Evolutionary conservation across 306 rosid species (phyloP).

Genomic region (Lathyrus sativus): DNA sequence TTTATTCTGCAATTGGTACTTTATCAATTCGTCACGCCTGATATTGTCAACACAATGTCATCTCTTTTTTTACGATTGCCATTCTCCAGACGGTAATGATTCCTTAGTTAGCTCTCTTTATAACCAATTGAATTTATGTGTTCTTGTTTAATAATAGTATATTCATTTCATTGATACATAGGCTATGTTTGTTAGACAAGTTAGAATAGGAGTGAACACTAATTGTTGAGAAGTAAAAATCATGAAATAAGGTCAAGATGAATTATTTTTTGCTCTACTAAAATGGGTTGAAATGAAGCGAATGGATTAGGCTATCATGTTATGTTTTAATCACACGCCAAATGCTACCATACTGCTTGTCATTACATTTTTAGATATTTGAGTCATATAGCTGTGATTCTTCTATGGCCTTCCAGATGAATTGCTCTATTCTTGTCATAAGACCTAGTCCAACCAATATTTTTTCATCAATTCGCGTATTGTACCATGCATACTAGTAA

Average conservation of each 20-base stretch:
- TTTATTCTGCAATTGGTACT: conserved; percentile 66
- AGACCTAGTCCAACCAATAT: not conserved
- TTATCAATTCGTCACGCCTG: conserved; percentile 66
- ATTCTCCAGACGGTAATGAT: conserved; percentile 74
- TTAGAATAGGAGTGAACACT: not conserved
- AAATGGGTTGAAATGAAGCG: not conserved
- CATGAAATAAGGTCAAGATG: not conserved
- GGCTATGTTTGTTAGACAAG: not conserved
- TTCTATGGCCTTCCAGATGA: not conserved
- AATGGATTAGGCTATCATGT: not conserved
- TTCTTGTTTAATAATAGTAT: conserved; percentile 15
- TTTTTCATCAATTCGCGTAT: not conserved
- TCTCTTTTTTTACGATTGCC: conserved; percentile 76
- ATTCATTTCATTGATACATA: not conserved
- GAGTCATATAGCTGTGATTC: not conserved
- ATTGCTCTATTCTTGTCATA: not conserved
- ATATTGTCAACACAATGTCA: conserved; percentile 79
- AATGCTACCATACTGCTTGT: not conserved
- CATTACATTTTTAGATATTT: not conserved
- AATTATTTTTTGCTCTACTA: not conserved
- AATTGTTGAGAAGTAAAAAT: not conserved
- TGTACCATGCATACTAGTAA: not conserved
- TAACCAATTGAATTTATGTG: not conserved
- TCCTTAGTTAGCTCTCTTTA: not conserved
- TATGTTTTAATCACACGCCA: not conserved